Percentiles rank a stretch among this genome's conserved stretches.
phyloP scores from a whole-genome alignment of 345 rosid species.

The Alliaria petiolata region DNA sequence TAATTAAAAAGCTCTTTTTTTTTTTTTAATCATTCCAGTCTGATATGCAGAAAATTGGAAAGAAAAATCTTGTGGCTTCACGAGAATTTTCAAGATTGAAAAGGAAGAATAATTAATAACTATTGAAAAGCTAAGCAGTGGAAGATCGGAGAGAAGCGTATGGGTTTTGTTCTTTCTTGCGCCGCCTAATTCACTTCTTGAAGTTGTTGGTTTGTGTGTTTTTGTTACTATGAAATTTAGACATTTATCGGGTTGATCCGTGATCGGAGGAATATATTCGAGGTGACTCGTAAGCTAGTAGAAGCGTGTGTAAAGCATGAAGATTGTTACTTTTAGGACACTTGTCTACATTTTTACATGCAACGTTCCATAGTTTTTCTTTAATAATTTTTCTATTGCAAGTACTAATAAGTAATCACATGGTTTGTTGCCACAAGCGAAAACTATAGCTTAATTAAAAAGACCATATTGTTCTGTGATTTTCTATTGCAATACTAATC shows the following conservation, averaged over 20 bases:
- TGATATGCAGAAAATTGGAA: too few relatives aligned
- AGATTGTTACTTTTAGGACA: conserved; percentile 1
- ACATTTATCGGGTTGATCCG: not conserved
- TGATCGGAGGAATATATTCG: conserved; percentile 6
- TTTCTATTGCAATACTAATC: too few relatives aligned
- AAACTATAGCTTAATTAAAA: too few relatives aligned
- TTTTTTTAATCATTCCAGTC: too few relatives aligned
- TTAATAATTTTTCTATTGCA: not conserved
- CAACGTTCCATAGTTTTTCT: not conserved
- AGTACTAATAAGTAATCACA: not conserved
- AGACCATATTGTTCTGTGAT: too few relatives aligned
- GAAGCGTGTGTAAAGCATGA: not conserved
- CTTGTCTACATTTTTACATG: conserved; percentile 17
- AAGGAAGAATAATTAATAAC: not conserved
- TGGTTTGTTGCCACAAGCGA: not conserved
- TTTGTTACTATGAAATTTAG: not conserved
- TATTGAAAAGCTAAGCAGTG: not conserved
- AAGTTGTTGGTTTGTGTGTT: not conserved
- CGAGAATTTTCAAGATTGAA: too few relatives aligned
- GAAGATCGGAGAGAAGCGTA: not conserved
- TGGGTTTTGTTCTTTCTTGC: not conserved
- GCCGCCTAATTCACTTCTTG: not conserved
- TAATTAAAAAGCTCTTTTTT: too few relatives aligned
- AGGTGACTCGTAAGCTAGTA: not conserved
- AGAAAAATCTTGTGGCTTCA: too few relatives aligned